These are phyloP conservation scores for Wickerhamomyces chaumierensis DNA, from an alignment of 805 yeast genomes.

Conservation along the genomic window DNA sequence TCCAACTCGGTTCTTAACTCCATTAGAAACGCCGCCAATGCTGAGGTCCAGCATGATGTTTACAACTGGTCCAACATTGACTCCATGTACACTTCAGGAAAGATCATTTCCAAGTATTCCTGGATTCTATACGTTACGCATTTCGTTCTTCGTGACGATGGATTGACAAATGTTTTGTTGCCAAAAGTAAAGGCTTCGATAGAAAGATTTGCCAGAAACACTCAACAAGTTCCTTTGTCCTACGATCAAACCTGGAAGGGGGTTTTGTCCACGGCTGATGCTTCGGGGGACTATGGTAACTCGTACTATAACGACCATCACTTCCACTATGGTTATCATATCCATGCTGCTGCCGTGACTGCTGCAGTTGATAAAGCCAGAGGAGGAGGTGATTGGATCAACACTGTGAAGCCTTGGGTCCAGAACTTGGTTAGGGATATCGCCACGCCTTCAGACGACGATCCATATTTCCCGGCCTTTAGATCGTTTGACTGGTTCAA, in stretches of 20 bases:
- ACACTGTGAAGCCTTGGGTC: constrained; percentile 38
- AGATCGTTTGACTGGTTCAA: constrained; percentile 66
- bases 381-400: constrained; percentile 44
- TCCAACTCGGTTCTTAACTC: constrained; percentile 18
- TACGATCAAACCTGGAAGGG: constrained; percentile 81
- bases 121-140: constrained; percentile 68
- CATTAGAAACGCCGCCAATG: constrained; percentile 23
- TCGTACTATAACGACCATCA: constrained; percentile 67
- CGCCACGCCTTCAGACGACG: constrained; percentile 46
- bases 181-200: constrained; percentile 57
- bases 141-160: constrained; percentile 46
- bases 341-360: constrained; percentile 58
- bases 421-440: constrained; percentile 53
- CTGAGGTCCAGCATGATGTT: constrained; percentile 28
- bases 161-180: constrained; percentile 39
- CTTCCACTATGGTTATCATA: constrained; percentile 66
- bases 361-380: constrained; percentile 40
- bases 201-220: constrained; percentile 54
- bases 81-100: constrained; percentile 89
- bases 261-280: constrained; percentile 53
- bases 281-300: constrained; percentile 60
- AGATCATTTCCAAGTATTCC: constrained; percentile 82
- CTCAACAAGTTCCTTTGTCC: constrained; percentile 59
- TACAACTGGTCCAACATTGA: constrained; percentile 43
- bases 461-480: constrained; percentile 50